These are phyloP conservation scores for Hortiboletus campestris DNA, from an alignment of 768 basidiomycete genomes.

Conservation along the genomic window DNA sequence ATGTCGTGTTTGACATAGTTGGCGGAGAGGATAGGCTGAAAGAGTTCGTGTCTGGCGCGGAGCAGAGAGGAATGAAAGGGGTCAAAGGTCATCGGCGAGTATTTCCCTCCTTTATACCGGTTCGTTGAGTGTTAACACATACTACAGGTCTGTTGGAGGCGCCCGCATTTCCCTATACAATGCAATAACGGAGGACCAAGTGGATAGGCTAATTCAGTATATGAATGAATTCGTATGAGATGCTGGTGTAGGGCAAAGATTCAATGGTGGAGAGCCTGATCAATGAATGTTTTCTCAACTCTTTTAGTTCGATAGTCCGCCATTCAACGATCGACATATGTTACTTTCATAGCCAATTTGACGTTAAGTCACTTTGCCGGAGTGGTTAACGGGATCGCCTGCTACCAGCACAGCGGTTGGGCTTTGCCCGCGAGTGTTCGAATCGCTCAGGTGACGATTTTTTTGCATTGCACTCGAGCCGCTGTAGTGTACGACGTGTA, in stretches of 20 bases:
- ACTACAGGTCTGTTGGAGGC: slow-evolving; percentile 57
- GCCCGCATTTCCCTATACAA: slow-evolving; percentile 89
- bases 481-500: too few species aligned
- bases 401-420: slow-evolving; percentile 58
- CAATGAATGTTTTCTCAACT: not conserved
- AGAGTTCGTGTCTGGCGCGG: slow-evolving; percentile 78
- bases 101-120: slow-evolving; percentile 2
- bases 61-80: slow-evolving; percentile 75
- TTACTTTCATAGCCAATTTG: not conserved
- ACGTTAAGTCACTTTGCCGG: slow-evolving; percentile 77
- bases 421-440: slow-evolving; percentile 63
- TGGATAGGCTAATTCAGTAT: slow-evolving; percentile 57
- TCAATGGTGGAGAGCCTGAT: not conserved
- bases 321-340: not conserved
- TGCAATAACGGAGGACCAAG: slow-evolving; percentile 75
- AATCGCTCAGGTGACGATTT: slow-evolving; percentile 60
- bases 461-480: slow-evolving; percentile 17
- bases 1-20: slow-evolving; percentile 79
- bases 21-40: slow-evolving; percentile 73
- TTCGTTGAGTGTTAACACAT: not conserved
- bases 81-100: slow-evolving; percentile 91
- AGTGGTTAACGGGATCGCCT: slow-evolving; percentile 91
- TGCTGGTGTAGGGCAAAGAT: not conserved
- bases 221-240: slow-evolving; percentile 50
- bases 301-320: not conserved